Evolutionary conservation across 495 filamentous ascomycete species (phyloP), one percentile per base, ranked within the genome.

Genomic region (Daldinia bambusicola): DNA sequence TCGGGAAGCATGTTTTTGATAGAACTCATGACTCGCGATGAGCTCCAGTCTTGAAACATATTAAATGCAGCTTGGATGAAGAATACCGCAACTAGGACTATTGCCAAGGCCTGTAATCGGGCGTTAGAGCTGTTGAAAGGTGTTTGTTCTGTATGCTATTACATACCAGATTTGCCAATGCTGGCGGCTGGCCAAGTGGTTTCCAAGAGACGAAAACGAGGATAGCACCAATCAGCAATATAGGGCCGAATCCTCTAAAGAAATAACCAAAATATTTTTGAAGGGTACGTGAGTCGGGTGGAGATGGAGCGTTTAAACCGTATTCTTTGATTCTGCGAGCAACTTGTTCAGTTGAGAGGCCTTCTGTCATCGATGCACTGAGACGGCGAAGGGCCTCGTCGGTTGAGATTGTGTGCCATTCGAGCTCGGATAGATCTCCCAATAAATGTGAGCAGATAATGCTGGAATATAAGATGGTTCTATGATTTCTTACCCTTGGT

Each of bases 131-230:
- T 18, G 32, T 10, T 36, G n/a, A 1, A 38, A 37, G 4, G 8
- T 7, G 6, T 10, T 12, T 16, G 10, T 40, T 53, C 3, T 30
- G 0, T 16, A 13, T 22, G 13, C 7, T 9, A 12, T 52, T 55
- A n/a, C 67, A 53, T 66, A 75, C 75, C 16, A 92, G 76, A 71
- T 93, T 92, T 6, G 89, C 87, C 16, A 79, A 58, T 0, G 87
- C 78, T 1, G 91, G 91, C 1, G 90, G 91, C 10, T 90, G 55
- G 0, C 90, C 89, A 0, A 92, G 86, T 5, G 91, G 90, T 51
- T 88, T 89, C 89, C 89, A 92, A 6, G 87, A 83, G 45, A 92
- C 74, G 70, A 91, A 90, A 55, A 92, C 87, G 5, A 93, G 82
- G 30, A 91, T 84, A 26, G 83, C 79, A 13, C 88, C 89, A 34